phyloP scores from a whole-genome alignment of 202 grass and related monocot species.

The Bolboschoenoplectus hybrid region DNA sequence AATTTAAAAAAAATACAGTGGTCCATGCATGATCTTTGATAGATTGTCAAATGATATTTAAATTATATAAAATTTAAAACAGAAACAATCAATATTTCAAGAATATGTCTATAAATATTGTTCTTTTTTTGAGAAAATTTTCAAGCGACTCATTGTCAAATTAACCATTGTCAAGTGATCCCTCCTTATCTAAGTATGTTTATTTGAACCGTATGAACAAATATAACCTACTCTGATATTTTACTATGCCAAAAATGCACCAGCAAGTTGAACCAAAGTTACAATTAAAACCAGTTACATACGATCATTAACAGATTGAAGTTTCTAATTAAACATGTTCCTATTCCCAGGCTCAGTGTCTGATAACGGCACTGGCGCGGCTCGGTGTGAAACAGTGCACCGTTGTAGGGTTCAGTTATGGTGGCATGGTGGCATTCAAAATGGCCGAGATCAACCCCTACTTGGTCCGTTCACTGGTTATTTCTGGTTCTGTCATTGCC shows the following conservation, averaged over 20 bases:
- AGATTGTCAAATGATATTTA: too few species aligned
- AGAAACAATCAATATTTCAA: too few species aligned
- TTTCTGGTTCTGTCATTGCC: slow-evolving; percentile 78
- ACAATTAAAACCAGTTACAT: not conserved
- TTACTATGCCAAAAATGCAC: not conserved
- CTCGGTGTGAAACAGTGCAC: slow-evolving; percentile 64
- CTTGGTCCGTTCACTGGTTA: slow-evolving; percentile 64
- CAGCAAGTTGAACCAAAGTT: not conserved
- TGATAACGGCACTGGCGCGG: slow-evolving; percentile 46
- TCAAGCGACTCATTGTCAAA: too few species aligned
- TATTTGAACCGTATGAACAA: not conserved
- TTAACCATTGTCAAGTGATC: too few species aligned
- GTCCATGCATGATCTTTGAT: too few species aligned
- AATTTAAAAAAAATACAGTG: too few species aligned
- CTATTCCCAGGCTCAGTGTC: slow-evolving; percentile 59
- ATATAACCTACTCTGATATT: not conserved
- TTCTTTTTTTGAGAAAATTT: too few species aligned
- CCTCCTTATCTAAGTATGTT: too few species aligned
- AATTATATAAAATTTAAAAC: too few species aligned
- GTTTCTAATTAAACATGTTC: not conserved
- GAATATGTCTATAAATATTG: too few species aligned
- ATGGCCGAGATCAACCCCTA: slow-evolving; percentile 65
- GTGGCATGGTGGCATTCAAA: slow-evolving; percentile 88
- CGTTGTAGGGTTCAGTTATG: slow-evolving; percentile 91
- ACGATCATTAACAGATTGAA: not conserved